These are phyloP conservation scores for Eucalyptus coolabah DNA, from an alignment of 345 rosid genomes.

Conservation along the genomic window DNA sequence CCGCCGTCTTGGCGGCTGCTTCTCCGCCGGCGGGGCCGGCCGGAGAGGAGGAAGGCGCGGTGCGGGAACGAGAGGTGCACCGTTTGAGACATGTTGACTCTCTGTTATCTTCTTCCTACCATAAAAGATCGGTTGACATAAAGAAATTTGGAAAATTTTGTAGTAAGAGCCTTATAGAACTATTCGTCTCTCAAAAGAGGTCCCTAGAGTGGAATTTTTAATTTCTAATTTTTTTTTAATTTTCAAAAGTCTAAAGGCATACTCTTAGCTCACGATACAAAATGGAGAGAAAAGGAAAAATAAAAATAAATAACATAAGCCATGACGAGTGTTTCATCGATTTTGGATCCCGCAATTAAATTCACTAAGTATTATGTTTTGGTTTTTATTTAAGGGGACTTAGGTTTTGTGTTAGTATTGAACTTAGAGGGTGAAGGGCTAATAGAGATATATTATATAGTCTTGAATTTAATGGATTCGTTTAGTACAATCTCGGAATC, in stretches of 20 bases:
- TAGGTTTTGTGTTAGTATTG: too few relatives aligned
- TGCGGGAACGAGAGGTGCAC: constrained; percentile 27
- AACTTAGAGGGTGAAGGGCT: too few relatives aligned
- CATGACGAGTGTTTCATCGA: rapidly evolving
- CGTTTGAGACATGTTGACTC: constrained; percentile 25
- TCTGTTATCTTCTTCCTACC: background rate
- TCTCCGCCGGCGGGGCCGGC: background rate
- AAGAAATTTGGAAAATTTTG: background rate
- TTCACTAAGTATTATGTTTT: too few relatives aligned
- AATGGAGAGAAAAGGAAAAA: rapidly evolving
- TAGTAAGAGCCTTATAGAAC: background rate
- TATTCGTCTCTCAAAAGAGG: background rate
- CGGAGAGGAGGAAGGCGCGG: constrained; percentile 9
- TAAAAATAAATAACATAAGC: too few relatives aligned
- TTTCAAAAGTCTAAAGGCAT: too few relatives aligned
- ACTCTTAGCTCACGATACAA: background rate
- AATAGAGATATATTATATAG: too few relatives aligned
- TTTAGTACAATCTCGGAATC: too few relatives aligned
- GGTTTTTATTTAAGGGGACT: too few relatives aligned
- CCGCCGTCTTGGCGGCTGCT: background rate
- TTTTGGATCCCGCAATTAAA: too few relatives aligned
- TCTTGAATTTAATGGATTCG: too few relatives aligned
- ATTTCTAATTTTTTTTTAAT: too few relatives aligned
- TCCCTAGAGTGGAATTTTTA: background rate
- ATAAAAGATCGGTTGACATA: background rate